phyloP scores from a whole-genome alignment of 148 eudicot species.

The Mesembryanthemum crystallinum region DNA sequence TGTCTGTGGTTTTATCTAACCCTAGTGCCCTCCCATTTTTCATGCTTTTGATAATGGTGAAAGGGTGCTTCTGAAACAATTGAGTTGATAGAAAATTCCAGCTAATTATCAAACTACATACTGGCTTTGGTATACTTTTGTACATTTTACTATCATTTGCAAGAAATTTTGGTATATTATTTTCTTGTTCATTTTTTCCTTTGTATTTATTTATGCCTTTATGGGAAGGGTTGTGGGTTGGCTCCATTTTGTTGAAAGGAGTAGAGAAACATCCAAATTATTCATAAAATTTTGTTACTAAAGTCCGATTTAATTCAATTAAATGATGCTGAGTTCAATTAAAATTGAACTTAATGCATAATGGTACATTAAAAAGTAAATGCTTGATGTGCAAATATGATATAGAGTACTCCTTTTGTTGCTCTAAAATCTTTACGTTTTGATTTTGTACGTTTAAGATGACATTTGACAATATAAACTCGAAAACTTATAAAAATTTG shows the following conservation, averaged over 20 bases:
- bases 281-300: too few relatives aligned
- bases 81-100: slow-evolving; percentile 17
- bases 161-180: neutral
- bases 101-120: slow-evolving; percentile 17
- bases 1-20: neutral
- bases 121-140: slow-evolving; percentile 14
- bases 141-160: neutral
- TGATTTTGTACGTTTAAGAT: too few relatives aligned
- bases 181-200: neutral
- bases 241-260: neutral
- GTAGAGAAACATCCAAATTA: neutral
- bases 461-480: too few relatives aligned
- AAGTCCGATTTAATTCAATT: too few relatives aligned
- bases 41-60: slow-evolving; percentile 26
- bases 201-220: neutral
- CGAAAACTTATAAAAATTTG: too few relatives aligned
- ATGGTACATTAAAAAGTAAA: too few relatives aligned
- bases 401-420: too few relatives aligned
- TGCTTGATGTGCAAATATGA: too few relatives aligned
- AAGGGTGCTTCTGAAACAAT: slow-evolving; percentile 13
- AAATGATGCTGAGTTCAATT: too few relatives aligned
- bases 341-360: too few relatives aligned
- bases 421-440: too few relatives aligned
- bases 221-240: neutral
- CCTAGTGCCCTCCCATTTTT: slow-evolving; percentile 20